Evolutionary conservation across 805 yeast genomes (phyloP), one percentile per base, ranked within the genome.

Genomic region (Ogataea zsoltii): DNA sequence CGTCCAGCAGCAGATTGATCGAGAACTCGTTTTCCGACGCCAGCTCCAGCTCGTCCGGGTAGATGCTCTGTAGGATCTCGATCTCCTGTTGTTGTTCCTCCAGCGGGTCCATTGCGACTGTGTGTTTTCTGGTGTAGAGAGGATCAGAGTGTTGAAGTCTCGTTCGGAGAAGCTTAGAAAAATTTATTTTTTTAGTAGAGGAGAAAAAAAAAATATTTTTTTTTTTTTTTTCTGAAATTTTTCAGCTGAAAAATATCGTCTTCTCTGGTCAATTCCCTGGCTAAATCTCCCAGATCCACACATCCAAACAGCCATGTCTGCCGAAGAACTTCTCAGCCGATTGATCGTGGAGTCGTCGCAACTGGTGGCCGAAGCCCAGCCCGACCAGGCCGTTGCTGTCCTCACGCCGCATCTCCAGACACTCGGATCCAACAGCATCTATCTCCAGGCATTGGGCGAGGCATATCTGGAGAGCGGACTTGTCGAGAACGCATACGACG

Each of bases 41-140:
- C 9, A 70, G 57, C n/a, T 62, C 67, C 26, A 88, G 67, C 64
- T 92, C 99, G 61, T 92, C 97, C 5, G 98, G 99, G 63, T 94
- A 92, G 44, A 92, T 92, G 14, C 95, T 83, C 61, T 88, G 83
- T 46, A 92, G 75, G 42, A 94, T 90, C 65, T 91, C 97, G 37
- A 94, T 63, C 65, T 92, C 99, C 67, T 92, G 96, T 23, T 61
- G 65, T 62, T 92, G 97, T 61, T 94, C 97, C 63, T 88, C 96
- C 42, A 66, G 61, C 45, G 83, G 78, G 56, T 86, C 91, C 96
- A 88, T 88, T 21, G 40, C 25, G 25, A 9, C 9, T 21, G 25
- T 21, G 7, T 21, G 25, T 5, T 21, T 21, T 21, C 25, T 21
- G 25, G 25, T 21, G 25, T 21, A 5, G 7, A 6, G 25, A 21